Conservation (phyloP, 179 eudicot species). For the Nepenthes alata region DNA sequence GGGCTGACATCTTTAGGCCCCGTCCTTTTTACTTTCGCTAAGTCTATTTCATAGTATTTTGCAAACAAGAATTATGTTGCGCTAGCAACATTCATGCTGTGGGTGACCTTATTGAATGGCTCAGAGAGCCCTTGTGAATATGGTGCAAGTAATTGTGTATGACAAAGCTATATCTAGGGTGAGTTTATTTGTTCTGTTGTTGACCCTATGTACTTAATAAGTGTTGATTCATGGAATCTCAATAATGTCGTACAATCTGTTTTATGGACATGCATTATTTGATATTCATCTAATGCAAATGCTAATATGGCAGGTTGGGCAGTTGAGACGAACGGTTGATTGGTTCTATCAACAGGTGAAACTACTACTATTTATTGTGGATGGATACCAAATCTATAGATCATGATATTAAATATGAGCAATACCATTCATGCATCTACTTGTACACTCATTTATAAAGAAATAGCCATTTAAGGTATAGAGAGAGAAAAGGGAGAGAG, state of each 20-base stretch:
- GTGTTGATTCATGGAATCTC: too few species aligned
- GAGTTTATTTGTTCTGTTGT: conserved; percentile 2
- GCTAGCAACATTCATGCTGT: neutral
- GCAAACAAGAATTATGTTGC: too few species aligned
- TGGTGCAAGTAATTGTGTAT: conserved; percentile 15
- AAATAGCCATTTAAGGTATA: too few species aligned
- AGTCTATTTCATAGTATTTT: too few species aligned
- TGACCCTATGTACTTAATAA: neutral
- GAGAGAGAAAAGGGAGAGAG: too few species aligned
- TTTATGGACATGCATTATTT: neutral
- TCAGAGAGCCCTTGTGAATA: conserved; percentile 17
- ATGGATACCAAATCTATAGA: too few species aligned
- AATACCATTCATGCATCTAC: too few species aligned
- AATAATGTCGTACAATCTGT: too few species aligned
- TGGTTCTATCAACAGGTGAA: conserved; percentile 67
- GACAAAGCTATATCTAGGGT: conserved; percentile 10
- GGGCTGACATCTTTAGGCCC: too few species aligned
- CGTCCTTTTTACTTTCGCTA: too few species aligned
- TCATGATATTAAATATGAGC: too few species aligned
- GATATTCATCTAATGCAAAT: conserved; percentile 6
- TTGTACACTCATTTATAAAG: too few species aligned
- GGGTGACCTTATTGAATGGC: conserved; percentile 4
- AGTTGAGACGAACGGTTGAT: conserved; percentile 55
- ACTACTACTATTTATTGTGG: neutral
- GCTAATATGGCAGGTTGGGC: conserved; percentile 55